phyloP scores from a whole-genome alignment of 2,329 filamentous ascomycete genomes.

The Aspergillus aculeatinus region DNA sequence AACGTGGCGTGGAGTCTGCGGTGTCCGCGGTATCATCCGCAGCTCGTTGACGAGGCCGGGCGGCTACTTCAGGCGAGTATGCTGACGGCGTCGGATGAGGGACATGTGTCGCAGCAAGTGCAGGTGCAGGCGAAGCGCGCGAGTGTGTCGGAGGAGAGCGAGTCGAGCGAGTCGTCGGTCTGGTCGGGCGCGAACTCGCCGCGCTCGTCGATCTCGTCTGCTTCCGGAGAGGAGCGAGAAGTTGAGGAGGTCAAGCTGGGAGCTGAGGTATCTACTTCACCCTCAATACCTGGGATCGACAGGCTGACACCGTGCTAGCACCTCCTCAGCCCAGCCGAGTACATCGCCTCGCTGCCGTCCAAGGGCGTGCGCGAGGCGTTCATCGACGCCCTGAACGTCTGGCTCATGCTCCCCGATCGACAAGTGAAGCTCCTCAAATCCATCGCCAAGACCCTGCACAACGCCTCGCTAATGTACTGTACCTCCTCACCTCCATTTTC shows the following conservation, averaged over 20 bases:
- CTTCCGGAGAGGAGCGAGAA: background rate
- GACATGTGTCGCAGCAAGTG: background rate
- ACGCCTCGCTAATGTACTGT: slow-evolving; percentile 37
- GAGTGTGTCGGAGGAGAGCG: background rate
- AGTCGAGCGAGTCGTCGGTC: background rate
- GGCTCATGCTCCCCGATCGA: slow-evolving; percentile 35
- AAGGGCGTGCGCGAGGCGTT: slow-evolving; percentile 41
- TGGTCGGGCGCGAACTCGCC: background rate
- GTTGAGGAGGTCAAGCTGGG: background rate
- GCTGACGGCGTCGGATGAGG: background rate
- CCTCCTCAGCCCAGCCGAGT: slow-evolving; percentile 17
- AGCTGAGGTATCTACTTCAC: background rate
- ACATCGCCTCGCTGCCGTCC: slow-evolving; percentile 35
- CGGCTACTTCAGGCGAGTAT: background rate
- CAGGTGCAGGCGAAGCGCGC: background rate
- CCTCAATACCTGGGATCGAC: background rate
- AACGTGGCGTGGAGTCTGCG: slow-evolving; percentile 20
- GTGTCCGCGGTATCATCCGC: slow-evolving; percentile 20
- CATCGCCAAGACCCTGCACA: slow-evolving; percentile 40
- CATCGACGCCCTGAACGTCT: slow-evolving; percentile 41
- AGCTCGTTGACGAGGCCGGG: slow-evolving; percentile 4
- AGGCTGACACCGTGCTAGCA: background rate
- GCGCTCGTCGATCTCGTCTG: background rate
- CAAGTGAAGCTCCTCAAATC: slow-evolving; percentile 35
- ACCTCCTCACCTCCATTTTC: background rate